phyloP scores from a whole-genome alignment of 768 basidiomycete genomes.

The Ramaria sp. region DNA sequence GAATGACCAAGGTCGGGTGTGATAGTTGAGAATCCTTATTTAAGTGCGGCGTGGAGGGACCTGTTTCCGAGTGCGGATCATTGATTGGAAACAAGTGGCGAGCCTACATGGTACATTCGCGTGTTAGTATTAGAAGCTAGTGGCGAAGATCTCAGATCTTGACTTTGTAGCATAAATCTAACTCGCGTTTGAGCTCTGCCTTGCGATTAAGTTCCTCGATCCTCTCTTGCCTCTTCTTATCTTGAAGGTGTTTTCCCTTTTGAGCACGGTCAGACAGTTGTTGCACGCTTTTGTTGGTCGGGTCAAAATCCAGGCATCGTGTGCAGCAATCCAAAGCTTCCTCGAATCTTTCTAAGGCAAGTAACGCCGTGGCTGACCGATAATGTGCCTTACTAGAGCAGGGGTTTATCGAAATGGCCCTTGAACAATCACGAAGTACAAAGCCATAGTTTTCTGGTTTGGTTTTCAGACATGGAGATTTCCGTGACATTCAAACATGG shows the following conservation, averaged over 20 bases:
- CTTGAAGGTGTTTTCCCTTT: constrained; percentile 20
- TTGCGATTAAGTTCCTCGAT: constrained; percentile 38
- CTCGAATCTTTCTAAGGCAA: constrained; percentile 60
- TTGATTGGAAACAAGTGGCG: constrained; percentile 55
- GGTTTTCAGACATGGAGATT: background rate
- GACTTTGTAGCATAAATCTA: constrained; percentile 59
- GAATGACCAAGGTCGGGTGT: constrained; percentile 56
- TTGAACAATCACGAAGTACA: constrained; percentile 78
- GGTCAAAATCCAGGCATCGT: constrained; percentile 51
- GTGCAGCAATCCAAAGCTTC: constrained; percentile 80
- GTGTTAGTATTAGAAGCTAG: constrained; percentile 5
- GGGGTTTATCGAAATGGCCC: constrained; percentile 49
- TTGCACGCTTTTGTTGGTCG: constrained; percentile 43
- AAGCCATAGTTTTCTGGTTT: constrained; percentile 75
- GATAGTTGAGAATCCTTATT: constrained; percentile 50
- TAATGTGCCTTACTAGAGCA: constrained; percentile 76
- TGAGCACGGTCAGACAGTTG: constrained; percentile 35
- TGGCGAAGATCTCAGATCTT: constrained; percentile 16
- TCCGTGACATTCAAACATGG: constrained; percentile 7
- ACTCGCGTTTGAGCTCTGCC: constrained; percentile 34
- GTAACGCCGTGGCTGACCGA: constrained; percentile 69
- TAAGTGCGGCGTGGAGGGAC: constrained; percentile 53
- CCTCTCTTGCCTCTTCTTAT: constrained; percentile 40
- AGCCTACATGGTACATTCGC: constrained; percentile 33
- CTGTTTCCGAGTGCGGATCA: constrained; percentile 40